phyloP scores from a whole-genome alignment of 2,329 filamentous ascomycete species.

The Diplodia mutila region DNA sequence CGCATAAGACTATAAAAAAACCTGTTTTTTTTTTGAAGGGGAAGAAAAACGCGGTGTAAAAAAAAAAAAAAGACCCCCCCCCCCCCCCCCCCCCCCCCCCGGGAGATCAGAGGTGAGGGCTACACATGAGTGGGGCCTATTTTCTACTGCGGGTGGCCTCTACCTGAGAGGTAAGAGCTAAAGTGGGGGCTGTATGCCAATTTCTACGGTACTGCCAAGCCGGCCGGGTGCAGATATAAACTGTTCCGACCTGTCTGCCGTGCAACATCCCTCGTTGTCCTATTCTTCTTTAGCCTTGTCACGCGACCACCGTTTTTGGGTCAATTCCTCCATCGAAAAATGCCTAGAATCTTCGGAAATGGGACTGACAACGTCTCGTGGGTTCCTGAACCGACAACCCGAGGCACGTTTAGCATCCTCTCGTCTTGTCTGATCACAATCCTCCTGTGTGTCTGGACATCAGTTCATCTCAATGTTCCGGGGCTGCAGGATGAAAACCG shows the following conservation, averaged over 20 bases:
- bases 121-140: too few relatives aligned
- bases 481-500: not conserved
- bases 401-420: constrained; percentile 28
- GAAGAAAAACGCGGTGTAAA: too few relatives aligned
- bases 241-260: not conserved
- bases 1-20: too few relatives aligned
- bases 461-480: constrained; percentile 29
- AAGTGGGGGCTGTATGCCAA: too few relatives aligned
- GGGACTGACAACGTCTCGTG: constrained; percentile 19
- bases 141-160: too few relatives aligned
- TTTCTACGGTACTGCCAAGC: not conserved
- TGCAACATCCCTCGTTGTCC: not conserved
- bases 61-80: too few relatives aligned
- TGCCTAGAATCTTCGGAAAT: not conserved
- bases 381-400: constrained; percentile 25
- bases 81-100: too few relatives aligned
- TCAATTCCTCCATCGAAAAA: not conserved
- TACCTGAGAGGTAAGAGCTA: too few relatives aligned
- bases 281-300: not conserved
- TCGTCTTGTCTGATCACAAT: constrained; percentile 28
- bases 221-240: not conserved
- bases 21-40: too few relatives aligned
- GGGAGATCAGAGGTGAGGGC: too few relatives aligned
- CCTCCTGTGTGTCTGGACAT: constrained; percentile 27
- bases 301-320: not conserved